phyloP scores from a whole-genome alignment of 1,284 basidiomycete genomes.

The Bondarzewia mesenterica region DNA sequence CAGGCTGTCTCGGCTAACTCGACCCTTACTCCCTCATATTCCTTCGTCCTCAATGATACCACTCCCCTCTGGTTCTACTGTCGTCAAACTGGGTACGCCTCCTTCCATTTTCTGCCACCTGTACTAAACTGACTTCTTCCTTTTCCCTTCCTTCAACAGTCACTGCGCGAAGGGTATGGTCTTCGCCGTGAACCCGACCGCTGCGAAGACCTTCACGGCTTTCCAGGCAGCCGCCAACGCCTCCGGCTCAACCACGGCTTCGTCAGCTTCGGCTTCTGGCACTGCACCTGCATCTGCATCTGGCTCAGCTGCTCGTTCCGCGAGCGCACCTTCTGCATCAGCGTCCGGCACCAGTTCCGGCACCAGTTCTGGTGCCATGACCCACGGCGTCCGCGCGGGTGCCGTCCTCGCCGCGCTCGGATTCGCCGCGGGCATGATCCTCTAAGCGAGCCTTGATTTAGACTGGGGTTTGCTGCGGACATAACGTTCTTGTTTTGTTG shows the following conservation, averaged over 20 bases:
- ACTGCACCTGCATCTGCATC: not conserved
- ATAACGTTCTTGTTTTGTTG: no score
- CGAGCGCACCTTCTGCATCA: not conserved
- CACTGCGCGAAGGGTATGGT: slow-evolving; percentile 32
- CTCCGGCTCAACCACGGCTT: not conserved
- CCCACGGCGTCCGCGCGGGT: slow-evolving; percentile 4
- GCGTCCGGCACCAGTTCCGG: not conserved
- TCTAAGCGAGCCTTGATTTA: slow-evolving; percentile 1
- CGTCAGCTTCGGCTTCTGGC: not conserved
- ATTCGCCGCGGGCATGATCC: slow-evolving; percentile 7
- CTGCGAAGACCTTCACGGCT: slow-evolving; percentile 32
- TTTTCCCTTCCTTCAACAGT: not conserved
- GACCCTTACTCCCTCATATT: slow-evolving; percentile 23
- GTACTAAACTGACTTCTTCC: not conserved
- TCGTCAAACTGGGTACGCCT: slow-evolving; percentile 20
- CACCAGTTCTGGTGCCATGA: slow-evolving; percentile 3
- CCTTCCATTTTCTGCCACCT: not conserved
- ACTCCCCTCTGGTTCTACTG: slow-evolving; percentile 36
- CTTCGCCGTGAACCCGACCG: slow-evolving; percentile 41
- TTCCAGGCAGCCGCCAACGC: slow-evolving; percentile 29
- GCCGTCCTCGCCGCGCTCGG: slow-evolving; percentile 6
- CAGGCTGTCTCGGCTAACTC: slow-evolving; percentile 23
- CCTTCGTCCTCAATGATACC: slow-evolving; percentile 28
- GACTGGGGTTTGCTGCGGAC: no score
- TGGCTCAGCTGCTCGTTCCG: not conserved